Conservation (phyloP, 176 grass and related monocot species). For the Aegilops tauschii region DNA sequence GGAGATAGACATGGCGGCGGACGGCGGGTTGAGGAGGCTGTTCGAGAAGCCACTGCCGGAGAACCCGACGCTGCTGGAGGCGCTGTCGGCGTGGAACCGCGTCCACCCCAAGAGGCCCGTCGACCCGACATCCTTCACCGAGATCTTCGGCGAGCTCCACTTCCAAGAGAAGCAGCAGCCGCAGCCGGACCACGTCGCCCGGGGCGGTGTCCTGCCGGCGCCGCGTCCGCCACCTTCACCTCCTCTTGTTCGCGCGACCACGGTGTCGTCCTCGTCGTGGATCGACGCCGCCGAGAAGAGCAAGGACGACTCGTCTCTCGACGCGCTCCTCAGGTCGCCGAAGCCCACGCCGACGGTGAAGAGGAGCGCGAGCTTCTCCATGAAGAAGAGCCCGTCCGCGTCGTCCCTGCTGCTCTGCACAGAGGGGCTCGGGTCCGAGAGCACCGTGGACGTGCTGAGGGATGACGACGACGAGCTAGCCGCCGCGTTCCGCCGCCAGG, state of each 20-base stretch:
- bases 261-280: background rate
- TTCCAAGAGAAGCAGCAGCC: slow-evolving; percentile 58
- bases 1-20: slow-evolving; percentile 46
- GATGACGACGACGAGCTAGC: slow-evolving; percentile 29
- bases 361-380: slow-evolving; percentile 55
- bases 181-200: background rate
- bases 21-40: slow-evolving; percentile 66
- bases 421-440: slow-evolving; percentile 84
- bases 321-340: slow-evolving; percentile 39
- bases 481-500: background rate
- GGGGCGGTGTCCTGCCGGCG: background rate
- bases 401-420: slow-evolving; percentile 63
- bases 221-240: background rate
- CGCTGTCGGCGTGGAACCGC: slow-evolving; percentile 69
- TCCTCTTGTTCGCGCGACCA: background rate
- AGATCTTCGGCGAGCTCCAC: slow-evolving; percentile 97
- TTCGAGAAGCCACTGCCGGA: slow-evolving; percentile 94
- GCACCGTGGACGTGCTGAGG: slow-evolving; percentile 65
- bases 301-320: slow-evolving; percentile 50
- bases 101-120: slow-evolving; percentile 47
- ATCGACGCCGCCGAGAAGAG: slow-evolving; percentile 39
- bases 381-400: slow-evolving; percentile 31
- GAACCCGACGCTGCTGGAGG: slow-evolving; percentile 85
- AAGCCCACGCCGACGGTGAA: slow-evolving; percentile 25
- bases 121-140: slow-evolving; percentile 67